Evolutionary conservation across 208 protist genomes (phyloP).

Genomic region (Perkinsela sp.): DNA sequence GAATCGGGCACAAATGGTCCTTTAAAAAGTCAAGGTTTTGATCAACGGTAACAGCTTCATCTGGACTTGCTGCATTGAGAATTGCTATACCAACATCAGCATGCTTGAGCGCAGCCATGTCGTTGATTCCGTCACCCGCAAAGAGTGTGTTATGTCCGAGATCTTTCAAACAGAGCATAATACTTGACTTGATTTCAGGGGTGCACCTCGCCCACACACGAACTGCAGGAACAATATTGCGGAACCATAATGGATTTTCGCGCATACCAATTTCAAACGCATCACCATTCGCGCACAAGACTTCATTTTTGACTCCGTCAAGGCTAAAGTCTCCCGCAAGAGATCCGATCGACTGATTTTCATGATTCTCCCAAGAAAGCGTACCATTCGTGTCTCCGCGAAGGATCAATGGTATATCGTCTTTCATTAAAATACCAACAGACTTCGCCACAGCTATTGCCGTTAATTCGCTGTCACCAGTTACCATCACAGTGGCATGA

Average conservation of each 20-base stretch:
- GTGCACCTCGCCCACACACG: constrained; percentile 62
- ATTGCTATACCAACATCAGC: constrained; percentile 87
- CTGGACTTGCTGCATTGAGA: constrained; percentile 36
- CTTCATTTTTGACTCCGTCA: constrained; percentile 15
- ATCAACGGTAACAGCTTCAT: neutral
- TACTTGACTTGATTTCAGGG: constrained; percentile 55
- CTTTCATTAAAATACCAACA: constrained; percentile 35
- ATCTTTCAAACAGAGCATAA: constrained; percentile 51
- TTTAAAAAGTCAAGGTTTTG: neutral
- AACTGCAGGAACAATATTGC: constrained; percentile 32
- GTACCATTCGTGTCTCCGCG: neutral
- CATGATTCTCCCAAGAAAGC: constrained; percentile 13
- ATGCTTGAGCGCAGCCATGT: constrained; percentile 97
- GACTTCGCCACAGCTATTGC: constrained; percentile 77
- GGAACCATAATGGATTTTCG: constrained; percentile 14
- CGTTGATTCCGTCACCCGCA: constrained; percentile 75
- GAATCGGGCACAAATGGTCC: neutral
- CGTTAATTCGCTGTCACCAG: constrained; percentile 88
- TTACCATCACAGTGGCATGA: constrained; percentile 82
- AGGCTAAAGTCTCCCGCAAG: neutral
- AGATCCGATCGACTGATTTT: neutral
- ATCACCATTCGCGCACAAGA: constrained; percentile 54
- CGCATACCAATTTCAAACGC: constrained; percentile 7
- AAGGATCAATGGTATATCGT: neutral
- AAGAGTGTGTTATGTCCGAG: constrained; percentile 60